A percentile compares a stretch with the other conserved stretches of the same genome.
These are phyloP conservation scores for Apiosordaria backusii DNA, from an alignment of 495 filamentous ascomycete genomes.

Conservation along the genomic window DNA sequence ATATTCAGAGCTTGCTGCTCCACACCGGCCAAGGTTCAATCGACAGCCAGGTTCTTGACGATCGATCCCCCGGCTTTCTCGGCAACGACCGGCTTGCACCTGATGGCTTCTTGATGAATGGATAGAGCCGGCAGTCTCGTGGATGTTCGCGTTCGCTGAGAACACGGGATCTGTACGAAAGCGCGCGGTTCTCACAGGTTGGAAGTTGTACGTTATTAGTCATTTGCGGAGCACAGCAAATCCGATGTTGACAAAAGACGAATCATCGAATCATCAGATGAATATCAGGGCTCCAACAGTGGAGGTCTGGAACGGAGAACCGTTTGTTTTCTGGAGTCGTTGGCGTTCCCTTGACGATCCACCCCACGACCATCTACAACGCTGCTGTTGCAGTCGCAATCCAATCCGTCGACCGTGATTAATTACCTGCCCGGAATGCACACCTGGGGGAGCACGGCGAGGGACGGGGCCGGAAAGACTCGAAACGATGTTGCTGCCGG, in stretches of 20 bases:
- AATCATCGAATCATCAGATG: not conserved
- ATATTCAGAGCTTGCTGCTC: conserved; percentile 16
- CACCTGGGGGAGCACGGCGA: not conserved
- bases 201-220: not conserved
- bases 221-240: conserved; percentile 2
- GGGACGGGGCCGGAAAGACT: not conserved
- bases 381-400: not conserved
- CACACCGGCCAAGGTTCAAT: conserved; percentile 21
- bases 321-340: conserved; percentile 6
- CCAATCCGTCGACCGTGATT: not conserved
- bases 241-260: conserved; percentile 4
- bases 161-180: not conserved
- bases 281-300: conserved; percentile 9
- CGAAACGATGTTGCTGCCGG: not conserved
- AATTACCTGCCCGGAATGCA: not conserved
- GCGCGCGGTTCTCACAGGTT: conserved; percentile 13
- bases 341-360: conserved; percentile 13
- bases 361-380: conserved; percentile 3
- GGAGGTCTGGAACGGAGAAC: conserved; percentile 7
- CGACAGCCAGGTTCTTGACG: conserved; percentile 14
- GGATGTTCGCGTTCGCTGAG: not conserved
- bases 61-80: conserved; percentile 18
- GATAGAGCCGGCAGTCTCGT: conserved; percentile 1
- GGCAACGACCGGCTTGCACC: conserved; percentile 7
- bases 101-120: not conserved